Percentiles rank a stretch among this genome's conserved stretches.
These are phyloP conservation scores for Solanum boliviense DNA, from an alignment of 257 asterid species.

Conservation along the genomic window DNA sequence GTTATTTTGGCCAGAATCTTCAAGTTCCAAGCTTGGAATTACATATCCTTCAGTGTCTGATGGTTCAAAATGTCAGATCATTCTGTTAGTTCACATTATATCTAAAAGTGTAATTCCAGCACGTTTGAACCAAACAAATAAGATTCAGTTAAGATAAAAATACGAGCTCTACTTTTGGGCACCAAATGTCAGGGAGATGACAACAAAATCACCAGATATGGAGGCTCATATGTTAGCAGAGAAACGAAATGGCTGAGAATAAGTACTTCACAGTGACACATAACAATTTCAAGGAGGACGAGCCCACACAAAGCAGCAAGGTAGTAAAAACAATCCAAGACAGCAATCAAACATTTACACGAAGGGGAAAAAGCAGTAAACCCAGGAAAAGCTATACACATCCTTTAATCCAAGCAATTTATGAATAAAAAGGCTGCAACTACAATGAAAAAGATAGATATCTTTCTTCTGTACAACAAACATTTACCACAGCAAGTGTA, in stretches of 20 bases:
- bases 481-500: background rate
- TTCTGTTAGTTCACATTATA: background rate
- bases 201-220: background rate
- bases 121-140: background rate
- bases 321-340: background rate
- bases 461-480: background rate
- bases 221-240: background rate
- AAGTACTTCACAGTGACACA: background rate
- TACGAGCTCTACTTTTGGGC: background rate
- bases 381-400: background rate
- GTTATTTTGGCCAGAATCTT: constrained; percentile 22
- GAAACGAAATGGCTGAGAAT: background rate
- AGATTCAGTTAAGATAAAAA: background rate
- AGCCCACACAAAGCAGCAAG: background rate
- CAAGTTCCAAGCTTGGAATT: constrained; percentile 80
- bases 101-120: too few relatives aligned
- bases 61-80: background rate
- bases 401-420: background rate
- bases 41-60: constrained; percentile 83
- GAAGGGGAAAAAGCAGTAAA: background rate
- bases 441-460: background rate
- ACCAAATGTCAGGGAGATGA: background rate
- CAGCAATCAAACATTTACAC: background rate
- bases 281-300: background rate
- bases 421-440: background rate